These are phyloP conservation scores for Emericellopsis cladophorae DNA, from an alignment of 2,329 filamentous ascomycete species.

Conservation along the genomic window DNA sequence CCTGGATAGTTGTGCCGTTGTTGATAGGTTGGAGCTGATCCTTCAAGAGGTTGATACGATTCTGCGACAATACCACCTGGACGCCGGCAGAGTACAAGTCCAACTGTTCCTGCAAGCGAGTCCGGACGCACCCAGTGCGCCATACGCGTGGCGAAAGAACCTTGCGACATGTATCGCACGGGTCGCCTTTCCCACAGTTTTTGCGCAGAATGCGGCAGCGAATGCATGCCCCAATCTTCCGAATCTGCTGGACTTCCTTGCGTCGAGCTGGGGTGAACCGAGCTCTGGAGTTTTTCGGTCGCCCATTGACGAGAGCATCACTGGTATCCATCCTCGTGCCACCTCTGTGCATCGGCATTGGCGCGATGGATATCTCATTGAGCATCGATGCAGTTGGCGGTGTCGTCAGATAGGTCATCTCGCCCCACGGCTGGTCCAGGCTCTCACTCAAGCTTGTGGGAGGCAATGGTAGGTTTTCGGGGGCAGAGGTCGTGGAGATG, in stretches of 20 bases:
- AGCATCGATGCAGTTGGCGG: slow-evolving; percentile 17
- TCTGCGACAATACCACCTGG: slow-evolving; percentile 48
- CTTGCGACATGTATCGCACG: slow-evolving; percentile 51
- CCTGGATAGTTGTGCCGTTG: slow-evolving; percentile 38
- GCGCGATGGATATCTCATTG: slow-evolving; percentile 13
- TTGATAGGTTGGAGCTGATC: slow-evolving; percentile 33
- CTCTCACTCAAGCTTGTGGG: too few relatives aligned
- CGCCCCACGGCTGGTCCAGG: slow-evolving; percentile 33
- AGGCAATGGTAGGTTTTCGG: slow-evolving; percentile 6
- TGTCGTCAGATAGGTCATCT: slow-evolving; percentile 35
- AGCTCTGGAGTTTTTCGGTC: slow-evolving; percentile 39
- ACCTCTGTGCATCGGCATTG: slow-evolving; percentile 24
- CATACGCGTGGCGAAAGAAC: slow-evolving; percentile 53
- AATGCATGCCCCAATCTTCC: slow-evolving; percentile 53
- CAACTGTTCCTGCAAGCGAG: slow-evolving; percentile 47
- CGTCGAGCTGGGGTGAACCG: slow-evolving; percentile 45
- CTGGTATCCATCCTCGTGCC: slow-evolving; percentile 41
- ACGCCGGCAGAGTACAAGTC: slow-evolving; percentile 52
- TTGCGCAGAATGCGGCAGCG: slow-evolving; percentile 54
- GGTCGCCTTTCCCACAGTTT: slow-evolving; percentile 50
- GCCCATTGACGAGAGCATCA: slow-evolving; percentile 28
- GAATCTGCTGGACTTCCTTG: slow-evolving; percentile 52
- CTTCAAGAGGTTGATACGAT: slow-evolving; percentile 43
- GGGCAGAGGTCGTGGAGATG: slow-evolving; percentile 1
- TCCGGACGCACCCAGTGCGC: slow-evolving; percentile 50